Evolutionary conservation across 2,329 filamentous ascomycete genomes (phyloP).

Genomic region (Talaromyces sp.): DNA sequence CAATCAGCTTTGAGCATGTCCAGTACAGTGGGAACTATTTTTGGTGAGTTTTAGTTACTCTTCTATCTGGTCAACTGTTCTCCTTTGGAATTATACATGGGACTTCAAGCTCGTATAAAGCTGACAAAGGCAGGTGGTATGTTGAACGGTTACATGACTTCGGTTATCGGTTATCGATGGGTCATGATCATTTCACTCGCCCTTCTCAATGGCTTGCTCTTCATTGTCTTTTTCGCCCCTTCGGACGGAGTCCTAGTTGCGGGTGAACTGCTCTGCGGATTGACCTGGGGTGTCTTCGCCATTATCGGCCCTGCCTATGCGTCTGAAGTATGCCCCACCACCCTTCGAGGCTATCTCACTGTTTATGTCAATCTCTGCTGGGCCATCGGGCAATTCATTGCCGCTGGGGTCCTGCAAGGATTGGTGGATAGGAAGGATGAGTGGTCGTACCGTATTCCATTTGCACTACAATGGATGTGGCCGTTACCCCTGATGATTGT

Average conservation of each 20-base stretch:
- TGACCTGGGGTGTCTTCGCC: slow-evolving; percentile 50
- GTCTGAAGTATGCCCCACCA: slow-evolving; percentile 44
- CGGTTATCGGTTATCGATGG: slow-evolving; percentile 14
- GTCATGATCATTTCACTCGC: slow-evolving; percentile 47
- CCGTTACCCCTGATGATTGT: slow-evolving; percentile 46
- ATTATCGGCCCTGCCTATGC: slow-evolving; percentile 45
- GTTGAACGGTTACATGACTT: slow-evolving; percentile 14
- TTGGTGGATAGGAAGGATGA: slow-evolving; percentile 43
- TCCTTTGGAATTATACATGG: background rate
- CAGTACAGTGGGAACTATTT: slow-evolving; percentile 13
- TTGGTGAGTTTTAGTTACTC: background rate
- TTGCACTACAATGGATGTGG: slow-evolving; percentile 52
- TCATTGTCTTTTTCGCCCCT: slow-evolving; percentile 49
- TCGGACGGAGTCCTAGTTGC: slow-evolving; percentile 44
- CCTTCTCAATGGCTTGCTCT: slow-evolving; percentile 43
- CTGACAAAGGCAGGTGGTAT: slow-evolving; percentile 12
- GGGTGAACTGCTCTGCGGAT: slow-evolving; percentile 47
- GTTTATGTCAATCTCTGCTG: slow-evolving; percentile 46
- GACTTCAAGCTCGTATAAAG: background rate
- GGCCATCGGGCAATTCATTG: slow-evolving; percentile 49
- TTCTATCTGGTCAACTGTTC: background rate
- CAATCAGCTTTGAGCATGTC: slow-evolving; percentile 10
- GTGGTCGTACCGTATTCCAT: slow-evolving; percentile 51
- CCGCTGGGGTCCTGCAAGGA: slow-evolving; percentile 47
- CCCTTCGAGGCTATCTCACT: slow-evolving; percentile 42